Percentiles rank a stretch among this genome's conserved stretches.
phyloP scores from a whole-genome alignment of 2,329 filamentous ascomycete species.

The Aspergillus pseudoterreus region DNA sequence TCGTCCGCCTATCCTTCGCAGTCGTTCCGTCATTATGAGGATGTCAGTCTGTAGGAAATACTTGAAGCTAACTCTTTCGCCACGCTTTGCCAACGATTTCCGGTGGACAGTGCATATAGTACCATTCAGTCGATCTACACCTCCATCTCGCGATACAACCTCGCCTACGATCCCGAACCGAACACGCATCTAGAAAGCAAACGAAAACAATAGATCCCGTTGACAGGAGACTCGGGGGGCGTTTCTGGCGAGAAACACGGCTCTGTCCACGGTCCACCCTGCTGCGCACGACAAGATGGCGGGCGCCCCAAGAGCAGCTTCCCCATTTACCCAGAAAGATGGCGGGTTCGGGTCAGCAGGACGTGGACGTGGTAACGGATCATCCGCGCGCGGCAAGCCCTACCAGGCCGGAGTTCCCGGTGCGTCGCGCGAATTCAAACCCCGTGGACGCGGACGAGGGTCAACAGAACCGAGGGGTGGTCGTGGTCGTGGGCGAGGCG shows the following conservation, averaged over 20 bases:
- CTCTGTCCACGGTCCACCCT: conserved; percentile 15
- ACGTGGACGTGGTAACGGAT: conserved; percentile 23
- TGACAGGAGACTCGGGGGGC: neutral
- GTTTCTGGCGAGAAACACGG: conserved; percentile 9
- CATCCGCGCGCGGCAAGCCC: conserved; percentile 11
- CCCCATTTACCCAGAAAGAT: conserved; percentile 23
- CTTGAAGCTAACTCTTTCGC: conserved; percentile 18
- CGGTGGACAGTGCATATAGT: conserved; percentile 12
- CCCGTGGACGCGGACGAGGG: conserved; percentile 21
- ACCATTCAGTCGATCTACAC: conserved; percentile 1
- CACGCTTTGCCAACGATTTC: conserved; percentile 16
- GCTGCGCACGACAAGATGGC: conserved; percentile 29
- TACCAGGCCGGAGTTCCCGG: conserved; percentile 17
- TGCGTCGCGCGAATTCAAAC: conserved; percentile 13
- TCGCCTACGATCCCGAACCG: neutral
- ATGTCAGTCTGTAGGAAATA: conserved; percentile 1
- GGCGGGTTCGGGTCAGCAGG: conserved; percentile 19
- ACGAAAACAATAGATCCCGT: neutral
- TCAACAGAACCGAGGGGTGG: conserved; percentile 8
- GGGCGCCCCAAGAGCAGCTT: conserved; percentile 27
- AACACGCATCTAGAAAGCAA: neutral
- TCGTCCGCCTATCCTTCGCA: conserved; percentile 6
- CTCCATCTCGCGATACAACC: neutral
- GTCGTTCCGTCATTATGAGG: conserved; percentile 6
- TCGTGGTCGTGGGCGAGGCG: conserved; percentile 20